Conservation (phyloP, 768 basidiomycete genomes). For the Tylopilus felleus region DNA sequence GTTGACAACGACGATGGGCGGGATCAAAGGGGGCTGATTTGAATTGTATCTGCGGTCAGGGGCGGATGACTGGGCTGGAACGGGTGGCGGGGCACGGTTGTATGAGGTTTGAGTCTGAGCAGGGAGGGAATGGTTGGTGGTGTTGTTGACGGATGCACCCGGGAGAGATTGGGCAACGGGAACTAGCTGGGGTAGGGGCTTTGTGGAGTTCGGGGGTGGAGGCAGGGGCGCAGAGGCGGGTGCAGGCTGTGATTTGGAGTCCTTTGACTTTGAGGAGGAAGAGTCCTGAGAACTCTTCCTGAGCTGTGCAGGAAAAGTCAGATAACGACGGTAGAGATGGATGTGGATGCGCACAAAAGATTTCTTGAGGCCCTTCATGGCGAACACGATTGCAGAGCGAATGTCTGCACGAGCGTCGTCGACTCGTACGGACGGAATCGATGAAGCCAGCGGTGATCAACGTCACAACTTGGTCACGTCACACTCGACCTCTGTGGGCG, state of each 20-base stretch:
- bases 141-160: conserved; percentile 34
- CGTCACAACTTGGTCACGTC: conserved; percentile 32
- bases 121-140: conserved; percentile 38
- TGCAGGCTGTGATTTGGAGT: conserved; percentile 47
- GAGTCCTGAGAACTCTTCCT: conserved; percentile 68
- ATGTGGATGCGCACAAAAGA: conserved; percentile 53
- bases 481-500: conserved; percentile 12
- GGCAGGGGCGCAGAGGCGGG: conserved; percentile 46
- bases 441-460: conserved; percentile 36
- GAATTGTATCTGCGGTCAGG: conserved; percentile 58
- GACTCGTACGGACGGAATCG: conserved; percentile 36
- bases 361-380: conserved; percentile 85
- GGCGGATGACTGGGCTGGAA: conserved; percentile 36
- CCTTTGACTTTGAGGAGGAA: conserved; percentile 65
- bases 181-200: conserved; percentile 58
- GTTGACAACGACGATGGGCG: conserved; percentile 86
- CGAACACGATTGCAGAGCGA: conserved; percentile 11
- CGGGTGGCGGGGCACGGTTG: conserved; percentile 42
- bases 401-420: conserved; percentile 10
- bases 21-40: conserved; percentile 49
- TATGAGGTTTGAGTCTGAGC: conserved; percentile 40
- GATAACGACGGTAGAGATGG: conserved; percentile 17
- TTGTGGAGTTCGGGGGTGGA: conserved; percentile 62
- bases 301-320: conserved; percentile 43
- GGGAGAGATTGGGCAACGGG: conserved; percentile 37